These are phyloP conservation scores for Zygotorulaspora sp. DNA, from an alignment of 805 yeast genomes.

Conservation along the genomic window DNA sequence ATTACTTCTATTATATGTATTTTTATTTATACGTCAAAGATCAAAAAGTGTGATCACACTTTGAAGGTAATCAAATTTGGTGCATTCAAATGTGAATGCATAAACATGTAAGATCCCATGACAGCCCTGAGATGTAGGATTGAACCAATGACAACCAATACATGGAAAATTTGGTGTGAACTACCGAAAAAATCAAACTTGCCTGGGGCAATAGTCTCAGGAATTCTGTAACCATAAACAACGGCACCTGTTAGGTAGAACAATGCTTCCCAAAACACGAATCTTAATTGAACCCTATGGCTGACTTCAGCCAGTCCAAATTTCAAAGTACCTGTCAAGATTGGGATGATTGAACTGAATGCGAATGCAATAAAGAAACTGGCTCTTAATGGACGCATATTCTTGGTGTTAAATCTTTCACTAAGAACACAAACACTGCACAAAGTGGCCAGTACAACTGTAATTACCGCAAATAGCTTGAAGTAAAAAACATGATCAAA, in stretches of 20 bases:
- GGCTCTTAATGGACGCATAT: slow-evolving; percentile 72
- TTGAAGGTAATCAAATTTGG: slow-evolving; percentile 21
- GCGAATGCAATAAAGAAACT: slow-evolving; percentile 76
- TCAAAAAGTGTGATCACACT: slow-evolving; percentile 1
- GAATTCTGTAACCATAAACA: slow-evolving; percentile 72
- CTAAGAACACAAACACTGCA: slow-evolving; percentile 64
- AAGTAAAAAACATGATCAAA: slow-evolving; percentile 35
- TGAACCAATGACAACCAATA: slow-evolving; percentile 73
- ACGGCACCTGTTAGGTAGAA: slow-evolving; percentile 76
- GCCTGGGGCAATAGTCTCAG: slow-evolving; percentile 65
- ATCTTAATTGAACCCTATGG: slow-evolving; percentile 51
- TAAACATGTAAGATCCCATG: slow-evolving; percentile 47
- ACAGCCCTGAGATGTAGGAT: slow-evolving; percentile 68
- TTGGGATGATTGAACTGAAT: slow-evolving; percentile 67
- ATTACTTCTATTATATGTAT: no score
- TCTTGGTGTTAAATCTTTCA: slow-evolving; percentile 59
- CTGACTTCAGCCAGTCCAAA: slow-evolving; percentile 51
- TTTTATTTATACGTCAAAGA: not conserved
- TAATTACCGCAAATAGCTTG: slow-evolving; percentile 36
- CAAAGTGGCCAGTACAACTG: slow-evolving; percentile 49
- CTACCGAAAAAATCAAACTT: slow-evolving; percentile 65
- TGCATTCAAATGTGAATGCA: slow-evolving; percentile 30
- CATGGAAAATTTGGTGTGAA: slow-evolving; percentile 81
- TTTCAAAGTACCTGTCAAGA: slow-evolving; percentile 46
- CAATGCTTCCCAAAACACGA: slow-evolving; percentile 65